Evolutionary conservation across 73 alveolate species (phyloP).

Genomic region (Symbiodinium pilosum): DNA sequence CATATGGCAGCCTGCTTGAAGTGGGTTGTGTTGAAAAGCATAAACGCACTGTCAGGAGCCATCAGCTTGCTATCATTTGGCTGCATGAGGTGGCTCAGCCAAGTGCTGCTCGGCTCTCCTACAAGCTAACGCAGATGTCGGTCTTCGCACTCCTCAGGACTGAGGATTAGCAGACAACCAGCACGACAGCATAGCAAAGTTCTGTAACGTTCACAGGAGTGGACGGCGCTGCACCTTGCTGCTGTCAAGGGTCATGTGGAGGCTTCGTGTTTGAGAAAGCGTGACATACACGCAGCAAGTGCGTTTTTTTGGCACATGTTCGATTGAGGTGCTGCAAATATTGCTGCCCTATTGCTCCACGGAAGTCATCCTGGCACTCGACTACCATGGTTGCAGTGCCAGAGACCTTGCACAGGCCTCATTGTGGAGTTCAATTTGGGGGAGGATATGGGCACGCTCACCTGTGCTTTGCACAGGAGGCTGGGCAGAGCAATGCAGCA

Average conservation of each 20-base stretch:
- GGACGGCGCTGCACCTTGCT: slow-evolving; percentile 67
- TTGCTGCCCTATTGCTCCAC: slow-evolving; percentile 43
- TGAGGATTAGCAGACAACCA: not conserved
- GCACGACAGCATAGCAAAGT: not conserved
- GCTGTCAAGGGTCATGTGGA: slow-evolving; percentile 51
- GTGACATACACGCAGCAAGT: too few species aligned
- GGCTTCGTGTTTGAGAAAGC: not conserved
- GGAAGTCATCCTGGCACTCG: slow-evolving; percentile 51
- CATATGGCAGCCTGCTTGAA: too few species aligned
- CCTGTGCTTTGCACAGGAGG: not conserved
- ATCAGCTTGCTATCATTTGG: too few species aligned
- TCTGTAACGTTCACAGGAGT: slow-evolving; percentile 21
- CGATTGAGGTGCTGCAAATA: slow-evolving; percentile 20
- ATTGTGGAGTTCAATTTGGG: not conserved
- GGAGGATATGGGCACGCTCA: not conserved
- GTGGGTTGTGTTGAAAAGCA: too few species aligned
- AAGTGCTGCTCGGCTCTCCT: slow-evolving; percentile 32
- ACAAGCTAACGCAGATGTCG: slow-evolving; percentile 2
- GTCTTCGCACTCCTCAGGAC: slow-evolving; percentile 41
- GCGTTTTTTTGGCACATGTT: too few species aligned
- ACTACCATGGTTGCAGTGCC: slow-evolving; percentile 43
- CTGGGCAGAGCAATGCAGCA: slow-evolving; percentile 33
- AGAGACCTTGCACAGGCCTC: slow-evolving; percentile 32
- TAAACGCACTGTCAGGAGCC: too few species aligned
- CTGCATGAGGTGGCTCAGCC: slow-evolving; percentile 66